Conservation (phyloP, 148 eudicot genomes). For the Nyssa sinensis region DNA sequence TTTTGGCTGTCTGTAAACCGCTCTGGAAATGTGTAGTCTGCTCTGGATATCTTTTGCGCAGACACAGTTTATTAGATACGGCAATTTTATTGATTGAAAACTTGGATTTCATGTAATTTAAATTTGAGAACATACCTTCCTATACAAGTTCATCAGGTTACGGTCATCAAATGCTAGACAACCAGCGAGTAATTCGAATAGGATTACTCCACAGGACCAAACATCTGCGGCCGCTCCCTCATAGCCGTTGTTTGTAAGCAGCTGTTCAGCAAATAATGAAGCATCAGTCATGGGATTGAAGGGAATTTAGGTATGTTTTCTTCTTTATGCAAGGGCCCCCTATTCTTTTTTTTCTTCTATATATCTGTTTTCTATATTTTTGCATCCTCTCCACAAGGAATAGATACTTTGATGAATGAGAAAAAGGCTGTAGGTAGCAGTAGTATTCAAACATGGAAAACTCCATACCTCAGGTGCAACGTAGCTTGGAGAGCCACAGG, state of each 20-base stretch:
- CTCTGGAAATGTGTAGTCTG: conserved; percentile 30
- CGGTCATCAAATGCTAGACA: conserved; percentile 50
- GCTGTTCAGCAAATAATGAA: conserved; percentile 30
- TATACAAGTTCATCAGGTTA: conserved; percentile 47
- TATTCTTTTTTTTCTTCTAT: background rate
- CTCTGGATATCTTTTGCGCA: conserved; percentile 29
- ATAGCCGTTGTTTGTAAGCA: conserved; percentile 43
- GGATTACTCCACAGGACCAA: conserved; percentile 70
- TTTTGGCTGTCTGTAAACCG: conserved; percentile 34
- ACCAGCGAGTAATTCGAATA: conserved; percentile 59
- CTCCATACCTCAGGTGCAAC: conserved; percentile 49
- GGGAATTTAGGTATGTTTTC: conserved; percentile 5
- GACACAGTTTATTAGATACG: background rate
- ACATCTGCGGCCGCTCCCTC: conserved; percentile 68
- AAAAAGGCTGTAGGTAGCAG: background rate
- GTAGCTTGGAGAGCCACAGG: conserved; percentile 50
- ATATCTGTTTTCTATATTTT: background rate
- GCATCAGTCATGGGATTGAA: conserved; percentile 6
- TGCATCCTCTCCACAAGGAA: background rate
- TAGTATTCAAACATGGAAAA: too few species aligned
- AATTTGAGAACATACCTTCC: conserved; percentile 24
- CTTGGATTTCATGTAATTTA: background rate
- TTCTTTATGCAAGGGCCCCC: background rate
- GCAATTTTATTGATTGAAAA: background rate
- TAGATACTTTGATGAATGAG: background rate